Base-by-base conservation (phyloP, 2,329 filamentous ascomycete genomes). In the Epichloe coenophiala region DNA sequence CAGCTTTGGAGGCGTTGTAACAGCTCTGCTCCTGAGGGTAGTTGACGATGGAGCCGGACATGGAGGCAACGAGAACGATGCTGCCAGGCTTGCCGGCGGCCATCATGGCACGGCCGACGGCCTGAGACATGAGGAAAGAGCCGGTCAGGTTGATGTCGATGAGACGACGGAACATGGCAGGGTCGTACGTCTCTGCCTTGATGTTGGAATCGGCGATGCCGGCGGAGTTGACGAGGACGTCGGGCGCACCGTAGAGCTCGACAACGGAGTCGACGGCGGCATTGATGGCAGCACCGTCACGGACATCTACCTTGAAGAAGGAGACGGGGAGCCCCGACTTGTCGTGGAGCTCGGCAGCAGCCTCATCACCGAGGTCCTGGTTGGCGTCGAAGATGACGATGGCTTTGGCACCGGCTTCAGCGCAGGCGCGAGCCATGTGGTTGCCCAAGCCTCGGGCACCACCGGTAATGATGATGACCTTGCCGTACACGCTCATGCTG, bases 1-100 rank as follows among this genome's bases (percentile, higher is more conserved):
- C 86, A 15, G 86, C 84, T 77, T 90, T 90, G 68, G 83, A 87
- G 33, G 85, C 84, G 62, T 90, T 90, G 78, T 91, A 91, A 68
- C 83, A 86, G 45, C 75, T 81, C 71, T 90, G 86, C 71, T 88
- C 83, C 70, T 90, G 86, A 6, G 86, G 86, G 72, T 83, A 89
- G 78, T 91, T 91, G 75, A 89, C 86, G 56, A 91, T 81, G 70
- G 81, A 80, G 57, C 86, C 87, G 47, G 84, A 88, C 86, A 91
- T 89, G 61, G 83, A 87, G 35, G 84, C 84, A 49, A 89, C 80
- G 54, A 88, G 78, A 61, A 90, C 75, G 62, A 90, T 84, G 61
- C 78, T 83, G 41, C 86, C 86, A 12, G 81, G 80, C 68, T 81
- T 82, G 61, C 77, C 75, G 51, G 79, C 77, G n/a, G 74, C 71